Evolutionary conservation across 2,329 filamentous ascomycete species (phyloP).

Genomic region (Ascomycota sp.): DNA sequence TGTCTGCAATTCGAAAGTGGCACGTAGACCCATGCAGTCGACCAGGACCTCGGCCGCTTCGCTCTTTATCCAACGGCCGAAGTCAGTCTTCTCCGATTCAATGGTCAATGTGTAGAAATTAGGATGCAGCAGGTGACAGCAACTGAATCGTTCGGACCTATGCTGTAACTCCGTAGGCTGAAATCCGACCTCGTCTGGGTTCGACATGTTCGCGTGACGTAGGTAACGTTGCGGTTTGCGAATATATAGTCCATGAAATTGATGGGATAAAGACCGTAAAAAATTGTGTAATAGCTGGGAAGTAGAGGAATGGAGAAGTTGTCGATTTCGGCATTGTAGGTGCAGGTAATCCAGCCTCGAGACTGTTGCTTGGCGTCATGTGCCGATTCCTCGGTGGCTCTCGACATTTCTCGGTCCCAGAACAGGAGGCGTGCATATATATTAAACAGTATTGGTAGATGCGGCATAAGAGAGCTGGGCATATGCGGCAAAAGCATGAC

Average conservation of each 20-base stretch:
- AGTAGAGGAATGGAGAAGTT: conserved; percentile 45
- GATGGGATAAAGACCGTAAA: conserved; percentile 68
- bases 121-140: conserved; percentile 57
- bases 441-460: conserved; percentile 57
- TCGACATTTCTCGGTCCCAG: conserved; percentile 41
- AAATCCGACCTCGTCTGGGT: conserved; percentile 55
- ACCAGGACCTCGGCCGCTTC: conserved; percentile 64
- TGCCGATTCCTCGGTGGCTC: conserved; percentile 15
- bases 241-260: conserved; percentile 74
- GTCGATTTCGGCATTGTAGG: conserved; percentile 40
- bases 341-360: conserved; percentile 40
- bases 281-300: conserved; percentile 56
- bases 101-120: conserved; percentile 66
- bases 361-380: conserved; percentile 16
- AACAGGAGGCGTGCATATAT: conserved; percentile 65
- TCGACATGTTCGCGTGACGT: conserved; percentile 48
- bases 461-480: conserved; percentile 46
- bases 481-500: conserved; percentile 74
- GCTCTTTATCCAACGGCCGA: conserved; percentile 58
- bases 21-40: conserved; percentile 53
- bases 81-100: conserved; percentile 60
- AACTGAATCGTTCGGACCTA: conserved; percentile 54
- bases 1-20: conserved; percentile 7
- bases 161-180: conserved; percentile 60
- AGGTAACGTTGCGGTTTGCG: conserved; percentile 63